Conservation (phyloP, 305 asterid species). For the Solanum hybrid region DNA sequence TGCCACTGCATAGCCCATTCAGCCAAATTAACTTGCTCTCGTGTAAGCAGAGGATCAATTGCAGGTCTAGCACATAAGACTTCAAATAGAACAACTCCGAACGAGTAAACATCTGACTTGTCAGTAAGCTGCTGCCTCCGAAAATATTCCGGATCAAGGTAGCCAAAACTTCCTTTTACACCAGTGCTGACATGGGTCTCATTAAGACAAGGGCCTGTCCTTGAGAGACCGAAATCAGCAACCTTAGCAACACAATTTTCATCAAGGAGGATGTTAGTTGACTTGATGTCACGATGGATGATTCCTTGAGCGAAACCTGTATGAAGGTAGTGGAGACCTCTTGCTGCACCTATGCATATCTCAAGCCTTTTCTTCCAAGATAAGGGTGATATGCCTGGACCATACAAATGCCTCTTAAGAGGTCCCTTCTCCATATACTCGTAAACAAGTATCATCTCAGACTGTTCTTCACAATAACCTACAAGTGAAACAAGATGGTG, state of each 20-base stretch:
- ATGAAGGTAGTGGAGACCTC: conserved; percentile 89
- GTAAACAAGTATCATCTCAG: conserved; percentile 87
- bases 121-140: conserved; percentile 75
- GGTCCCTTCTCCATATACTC: conserved; percentile 88
- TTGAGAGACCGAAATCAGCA: conserved; percentile 86
- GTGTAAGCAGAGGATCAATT: conserved; percentile 35
- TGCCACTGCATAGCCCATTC: conserved; percentile 84
- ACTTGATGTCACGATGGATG: conserved; percentile 82
- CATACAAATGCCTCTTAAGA: conserved; percentile 56
- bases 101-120: conserved; percentile 81
- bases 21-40: conserved; percentile 63
- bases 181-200: conserved; percentile 92
- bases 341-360: conserved; percentile 89
- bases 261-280: conserved; percentile 77
- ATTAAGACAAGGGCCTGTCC: conserved; percentile 68
- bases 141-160: conserved; percentile 82
- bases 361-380: conserved; percentile 90
- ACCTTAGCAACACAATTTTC: conserved; percentile 65
- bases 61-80: conserved; percentile 87
- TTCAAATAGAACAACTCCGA: conserved; percentile 76
- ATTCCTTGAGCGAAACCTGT: conserved; percentile 88
- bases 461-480: conserved; percentile 82
- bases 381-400: conserved; percentile 36
- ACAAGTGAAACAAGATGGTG: conserved; percentile 80
- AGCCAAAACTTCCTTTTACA: conserved; percentile 89